Conservation (phyloP, 2,329 filamentous ascomycete genomes). For the Aspergillus latus region DNA sequence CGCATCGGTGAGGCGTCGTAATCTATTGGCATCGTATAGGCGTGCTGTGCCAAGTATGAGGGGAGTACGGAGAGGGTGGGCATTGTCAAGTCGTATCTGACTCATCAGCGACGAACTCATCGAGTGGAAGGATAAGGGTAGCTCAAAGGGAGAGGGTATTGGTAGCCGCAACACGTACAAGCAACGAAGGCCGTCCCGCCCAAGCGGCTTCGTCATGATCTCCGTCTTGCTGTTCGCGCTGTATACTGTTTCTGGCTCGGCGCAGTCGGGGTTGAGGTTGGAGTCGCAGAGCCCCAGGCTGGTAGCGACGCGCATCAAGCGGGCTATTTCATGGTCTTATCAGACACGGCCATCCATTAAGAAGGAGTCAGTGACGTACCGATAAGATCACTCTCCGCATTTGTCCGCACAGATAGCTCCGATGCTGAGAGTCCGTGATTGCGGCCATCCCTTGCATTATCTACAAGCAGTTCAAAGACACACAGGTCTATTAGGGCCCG, state of each 20-base stretch:
- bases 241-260: constrained; percentile 11
- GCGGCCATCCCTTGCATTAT: constrained; percentile 16
- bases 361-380: constrained; percentile 19
- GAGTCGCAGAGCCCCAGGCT: constrained; percentile 28
- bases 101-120: too few species aligned
- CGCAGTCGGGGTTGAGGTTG: constrained; percentile 20
- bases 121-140: too few species aligned
- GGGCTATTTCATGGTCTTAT: constrained; percentile 19
- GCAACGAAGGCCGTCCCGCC: constrained; percentile 31
- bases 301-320: constrained; percentile 33
- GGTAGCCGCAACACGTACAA: constrained; percentile 23
- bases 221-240: constrained; percentile 28
- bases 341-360: too few species aligned
- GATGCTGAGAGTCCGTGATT: constrained; percentile 24
- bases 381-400: constrained; percentile 32
- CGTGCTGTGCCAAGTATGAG: constrained; percentile 30
- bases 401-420: constrained; percentile 29
- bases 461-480: constrained; percentile 29
- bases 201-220: constrained; percentile 29
- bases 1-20: constrained; percentile 32
- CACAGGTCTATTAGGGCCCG: constrained; percentile 32
- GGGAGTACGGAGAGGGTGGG: constrained; percentile 33
- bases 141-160: too few species aligned
- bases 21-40: constrained; percentile 30
- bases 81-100: constrained; percentile 26